Evolutionary conservation across 805 yeast species (phyloP), one percentile per base, ranked within the genome.

Genomic region (Candida maesae): DNA sequence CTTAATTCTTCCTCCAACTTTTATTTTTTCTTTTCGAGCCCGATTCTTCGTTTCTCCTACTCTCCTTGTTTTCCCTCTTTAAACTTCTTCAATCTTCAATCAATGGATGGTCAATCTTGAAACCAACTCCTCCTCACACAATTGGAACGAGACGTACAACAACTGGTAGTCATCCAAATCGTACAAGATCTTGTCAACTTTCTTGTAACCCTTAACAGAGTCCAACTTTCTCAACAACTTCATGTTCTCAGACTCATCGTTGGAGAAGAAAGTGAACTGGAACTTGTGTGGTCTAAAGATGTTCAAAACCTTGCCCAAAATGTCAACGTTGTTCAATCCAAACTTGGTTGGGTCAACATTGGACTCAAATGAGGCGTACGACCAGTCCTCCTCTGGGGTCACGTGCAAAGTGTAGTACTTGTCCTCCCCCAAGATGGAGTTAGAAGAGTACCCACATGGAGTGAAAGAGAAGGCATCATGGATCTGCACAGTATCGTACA

Each of bases 381-480:
- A 87, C 88, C 95, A 91, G 27, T 91, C 95, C 17, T 70, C 60
- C 60, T 93, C 98, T 0, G 98, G 98, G 0, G 99, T 93, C 31
- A 93, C 85, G 60, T 93, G 98, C 44, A 90, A 70, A 8, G 97
- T 91, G 58, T 84, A 84, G 60, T 81, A 84, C 56, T 78, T 78
- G 51, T 74, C 71, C 31, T 71, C 75, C 33, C 77, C 69, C 33
- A 84, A 61, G 28, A 90, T 69, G 15, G 95, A 81, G 62, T 91
- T 91, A 33, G 96, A 86, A 2, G 96, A 87, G 58, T 79, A 91
- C 7, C 99, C 99, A 61, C 98, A 91, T 2, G 99, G 99, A 4
- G 84, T 69, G 61, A 91, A 91, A 21, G 93, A 81, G 64, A 88
- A 91, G 8, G 96, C 85, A 65, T 91, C 98, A 54, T 82, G 88